phyloP scores from a whole-genome alignment of 345 rosid genomes.

The Populus pruinosa region DNA sequence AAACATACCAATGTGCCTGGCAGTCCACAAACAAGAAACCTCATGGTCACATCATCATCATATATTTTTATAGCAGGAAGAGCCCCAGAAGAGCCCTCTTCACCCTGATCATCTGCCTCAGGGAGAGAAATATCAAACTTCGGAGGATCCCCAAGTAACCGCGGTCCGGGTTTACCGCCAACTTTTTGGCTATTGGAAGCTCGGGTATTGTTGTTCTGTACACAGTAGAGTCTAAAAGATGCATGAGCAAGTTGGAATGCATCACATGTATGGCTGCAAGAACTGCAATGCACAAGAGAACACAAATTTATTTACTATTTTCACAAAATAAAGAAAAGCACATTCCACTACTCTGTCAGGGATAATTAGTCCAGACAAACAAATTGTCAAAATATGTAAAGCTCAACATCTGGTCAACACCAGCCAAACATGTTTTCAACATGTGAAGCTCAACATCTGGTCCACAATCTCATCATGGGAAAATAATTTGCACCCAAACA shows the following conservation, averaged over 20 bases:
- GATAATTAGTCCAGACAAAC: neutral
- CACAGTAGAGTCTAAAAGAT: constrained; percentile 77
- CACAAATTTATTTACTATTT: neutral
- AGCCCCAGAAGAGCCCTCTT: constrained; percentile 63
- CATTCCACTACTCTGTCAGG: too few relatives aligned
- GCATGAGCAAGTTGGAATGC: constrained; percentile 89
- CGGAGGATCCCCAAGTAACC: constrained; percentile 86
- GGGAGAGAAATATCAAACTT: constrained; percentile 66
- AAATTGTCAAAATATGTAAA: neutral
- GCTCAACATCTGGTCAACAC: neutral
- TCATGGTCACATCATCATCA: constrained; percentile 82
- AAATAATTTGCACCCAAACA: neutral
- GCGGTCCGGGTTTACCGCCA: constrained; percentile 54
- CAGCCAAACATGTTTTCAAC: neutral
- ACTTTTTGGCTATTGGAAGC: constrained; percentile 44
- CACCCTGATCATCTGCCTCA: constrained; percentile 61
- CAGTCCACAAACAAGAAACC: constrained; percentile 87
- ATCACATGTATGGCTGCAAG: constrained; percentile 86
- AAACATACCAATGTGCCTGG: constrained; percentile 57
- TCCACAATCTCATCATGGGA: neutral
- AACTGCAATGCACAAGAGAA: constrained; percentile 50
- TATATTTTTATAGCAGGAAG: constrained; percentile 89
- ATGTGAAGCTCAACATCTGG: neutral
- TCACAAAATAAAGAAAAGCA: neutral
- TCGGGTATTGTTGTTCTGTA: constrained; percentile 29